Conservation (phyloP, 345 rosid genomes). For the Lagerstroemia speciosa region DNA sequence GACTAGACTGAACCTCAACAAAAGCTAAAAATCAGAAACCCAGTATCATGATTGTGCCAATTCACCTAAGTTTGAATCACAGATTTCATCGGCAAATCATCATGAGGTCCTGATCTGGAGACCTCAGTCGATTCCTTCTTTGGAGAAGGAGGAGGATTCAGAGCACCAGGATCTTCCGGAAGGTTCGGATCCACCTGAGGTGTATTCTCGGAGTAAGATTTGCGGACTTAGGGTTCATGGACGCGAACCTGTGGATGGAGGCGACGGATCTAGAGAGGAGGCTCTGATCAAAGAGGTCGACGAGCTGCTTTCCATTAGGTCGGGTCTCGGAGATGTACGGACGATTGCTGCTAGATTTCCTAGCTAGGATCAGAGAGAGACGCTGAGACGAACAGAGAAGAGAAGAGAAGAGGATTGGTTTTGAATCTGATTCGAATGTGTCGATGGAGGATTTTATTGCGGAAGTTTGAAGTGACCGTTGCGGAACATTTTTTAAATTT, state of each 20-base stretch:
- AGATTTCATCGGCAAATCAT: neutral
- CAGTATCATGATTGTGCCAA: neutral
- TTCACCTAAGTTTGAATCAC: neutral
- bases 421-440: constrained; percentile 4
- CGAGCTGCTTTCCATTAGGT: constrained; percentile 28
- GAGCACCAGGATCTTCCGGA: constrained; percentile 11
- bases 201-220: constrained; percentile 43
- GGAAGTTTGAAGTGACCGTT: constrained; percentile 56
- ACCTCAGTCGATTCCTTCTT: constrained; percentile 17
- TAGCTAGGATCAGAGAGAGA: constrained; percentile 5
- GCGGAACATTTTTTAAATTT: constrained; percentile 7
- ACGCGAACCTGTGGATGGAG: constrained; percentile 26
- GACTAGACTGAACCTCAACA: neutral
- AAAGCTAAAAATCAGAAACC: neutral
- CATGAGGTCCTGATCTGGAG: constrained; percentile 13
- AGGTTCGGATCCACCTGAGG: constrained; percentile 70
- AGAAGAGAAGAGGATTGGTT: constrained; percentile 13
- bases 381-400: constrained; percentile 8
- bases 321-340: constrained; percentile 19
- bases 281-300: constrained; percentile 48
- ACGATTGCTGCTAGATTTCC: constrained; percentile 17
- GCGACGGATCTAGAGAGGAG: constrained; percentile 62
- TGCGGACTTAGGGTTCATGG: constrained; percentile 22
- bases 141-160: constrained; percentile 14
- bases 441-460: no score